Conservation (phyloP, 1,284 basidiomycete species). For the Moniliophthora roreri region DNA sequence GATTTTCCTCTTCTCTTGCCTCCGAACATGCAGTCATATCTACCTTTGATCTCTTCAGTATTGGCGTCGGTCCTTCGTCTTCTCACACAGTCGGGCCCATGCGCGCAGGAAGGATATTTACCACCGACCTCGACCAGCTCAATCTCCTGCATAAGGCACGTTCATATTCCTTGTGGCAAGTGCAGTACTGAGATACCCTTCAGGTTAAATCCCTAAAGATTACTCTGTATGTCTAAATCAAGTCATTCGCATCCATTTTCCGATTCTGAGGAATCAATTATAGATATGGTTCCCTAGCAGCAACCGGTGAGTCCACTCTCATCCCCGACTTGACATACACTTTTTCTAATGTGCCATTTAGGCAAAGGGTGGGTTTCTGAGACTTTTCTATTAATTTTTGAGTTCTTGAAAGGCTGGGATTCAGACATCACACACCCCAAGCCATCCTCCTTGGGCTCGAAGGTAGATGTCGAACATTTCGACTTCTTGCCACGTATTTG, state of each 20-base stretch:
- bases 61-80: conserved; percentile 65
- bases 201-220: conserved; percentile 83
- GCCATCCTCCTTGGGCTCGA: conserved; percentile 90
- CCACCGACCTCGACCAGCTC: conserved; percentile 72
- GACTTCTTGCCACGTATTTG: not conserved
- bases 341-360: conserved; percentile 29
- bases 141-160: conserved; percentile 70
- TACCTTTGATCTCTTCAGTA: conserved; percentile 91
- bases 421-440: conserved; percentile 95
- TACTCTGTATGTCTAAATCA: conserved; percentile 58
- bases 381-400: not conserved
- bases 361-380: conserved; percentile 71
- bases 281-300: conserved; percentile 78
- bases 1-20: conserved; percentile 4
- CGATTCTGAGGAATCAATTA: conserved; percentile 9
- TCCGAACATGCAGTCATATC: conserved; percentile 93
- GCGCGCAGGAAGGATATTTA: conserved; percentile 89
- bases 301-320: conserved; percentile 54
- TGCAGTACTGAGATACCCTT: not conserved
- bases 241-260: not conserved
- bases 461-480: conserved; percentile 46
- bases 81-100: conserved; percentile 82
- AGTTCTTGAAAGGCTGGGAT: too few relatives aligned
- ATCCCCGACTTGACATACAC: not conserved
- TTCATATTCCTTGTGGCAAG: not conserved